A percentile compares a stretch with the other conserved stretches of the same genome.
Evolutionary conservation across 2,329 filamentous ascomycete species (phyloP).

Genomic region (Seiridium cupressi): DNA sequence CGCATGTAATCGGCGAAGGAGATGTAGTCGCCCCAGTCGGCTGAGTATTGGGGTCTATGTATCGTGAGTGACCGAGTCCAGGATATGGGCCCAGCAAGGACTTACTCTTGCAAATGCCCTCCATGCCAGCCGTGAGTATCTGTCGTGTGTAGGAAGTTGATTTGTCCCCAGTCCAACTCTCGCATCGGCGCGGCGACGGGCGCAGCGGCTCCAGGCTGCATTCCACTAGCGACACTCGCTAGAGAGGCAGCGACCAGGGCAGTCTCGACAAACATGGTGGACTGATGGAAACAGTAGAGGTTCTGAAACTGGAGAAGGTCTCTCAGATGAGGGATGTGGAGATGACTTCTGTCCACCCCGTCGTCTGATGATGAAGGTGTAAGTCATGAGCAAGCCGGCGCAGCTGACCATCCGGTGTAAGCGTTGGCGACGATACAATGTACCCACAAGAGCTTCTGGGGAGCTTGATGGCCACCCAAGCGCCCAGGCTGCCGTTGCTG

Average conservation of each 20-base stretch:
- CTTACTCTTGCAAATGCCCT: slow-evolving; percentile 86
- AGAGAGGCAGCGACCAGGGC: slow-evolving; percentile 35
- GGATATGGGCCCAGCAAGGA: not conserved
- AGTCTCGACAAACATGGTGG: slow-evolving; percentile 27
- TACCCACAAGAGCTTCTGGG: not conserved
- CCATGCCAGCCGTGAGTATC: slow-evolving; percentile 96
- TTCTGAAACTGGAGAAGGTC: no score
- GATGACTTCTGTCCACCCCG: no score
- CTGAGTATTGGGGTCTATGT: slow-evolving; percentile 78
- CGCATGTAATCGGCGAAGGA: slow-evolving; percentile 86
- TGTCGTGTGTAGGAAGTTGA: slow-evolving; percentile 97
- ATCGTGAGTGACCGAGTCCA: not conserved
- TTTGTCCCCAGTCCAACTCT: slow-evolving; percentile 83
- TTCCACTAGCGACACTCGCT: slow-evolving; percentile 40
- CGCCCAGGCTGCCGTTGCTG: slow-evolving; percentile 1
- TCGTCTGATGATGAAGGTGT: no score
- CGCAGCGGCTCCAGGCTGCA: slow-evolving; percentile 77
- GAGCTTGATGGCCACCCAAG: not conserved
- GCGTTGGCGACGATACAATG: not conserved
- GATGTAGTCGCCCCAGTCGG: slow-evolving; percentile 97
- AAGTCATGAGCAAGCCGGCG: not conserved
- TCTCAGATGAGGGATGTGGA: no score
- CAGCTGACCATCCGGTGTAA: not conserved
- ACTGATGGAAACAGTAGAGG: not conserved
- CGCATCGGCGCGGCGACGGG: slow-evolving; percentile 81